phyloP scores from a whole-genome alignment of 345 rosid species.

The Syzygium aromaticum region DNA sequence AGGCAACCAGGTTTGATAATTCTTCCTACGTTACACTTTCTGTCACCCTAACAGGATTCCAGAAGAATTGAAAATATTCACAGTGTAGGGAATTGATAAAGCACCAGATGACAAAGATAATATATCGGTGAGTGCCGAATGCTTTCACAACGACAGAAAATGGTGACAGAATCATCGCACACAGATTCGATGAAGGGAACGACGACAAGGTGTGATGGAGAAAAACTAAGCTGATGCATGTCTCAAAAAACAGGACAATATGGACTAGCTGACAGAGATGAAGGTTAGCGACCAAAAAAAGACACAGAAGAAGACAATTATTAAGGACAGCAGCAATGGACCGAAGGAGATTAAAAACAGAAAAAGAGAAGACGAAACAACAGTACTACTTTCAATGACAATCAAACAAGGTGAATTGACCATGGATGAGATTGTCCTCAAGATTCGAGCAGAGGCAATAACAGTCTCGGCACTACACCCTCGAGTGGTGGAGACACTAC shows the following conservation, averaged over 20 bases:
- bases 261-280: not conserved
- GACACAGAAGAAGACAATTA: not conserved
- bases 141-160: not conserved
- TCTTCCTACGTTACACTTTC: not conserved
- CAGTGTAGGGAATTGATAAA: not conserved
- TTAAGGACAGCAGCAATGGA: not conserved
- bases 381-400: not conserved
- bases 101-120: not conserved
- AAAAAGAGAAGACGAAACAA: not conserved
- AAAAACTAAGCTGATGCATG: not conserved
- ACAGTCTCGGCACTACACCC: not conserved
- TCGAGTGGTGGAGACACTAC: not conserved
- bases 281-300: too few species aligned
- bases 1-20: too few species aligned
- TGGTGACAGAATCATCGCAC: not conserved
- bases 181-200: not conserved
- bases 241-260: not conserved
- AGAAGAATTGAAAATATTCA: not conserved
- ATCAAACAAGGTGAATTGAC: not conserved
- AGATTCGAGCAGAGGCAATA: not conserved
- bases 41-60: not conserved
- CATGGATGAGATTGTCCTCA: not conserved
- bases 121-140: not conserved
- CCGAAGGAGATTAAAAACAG: not conserved
- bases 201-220: not conserved